A percentile compares a stretch with the other conserved stretches of the same genome.
Conservation (phyloP, 1,284 basidiomycete genomes). For the Boletellus dicymbophilus region DNA sequence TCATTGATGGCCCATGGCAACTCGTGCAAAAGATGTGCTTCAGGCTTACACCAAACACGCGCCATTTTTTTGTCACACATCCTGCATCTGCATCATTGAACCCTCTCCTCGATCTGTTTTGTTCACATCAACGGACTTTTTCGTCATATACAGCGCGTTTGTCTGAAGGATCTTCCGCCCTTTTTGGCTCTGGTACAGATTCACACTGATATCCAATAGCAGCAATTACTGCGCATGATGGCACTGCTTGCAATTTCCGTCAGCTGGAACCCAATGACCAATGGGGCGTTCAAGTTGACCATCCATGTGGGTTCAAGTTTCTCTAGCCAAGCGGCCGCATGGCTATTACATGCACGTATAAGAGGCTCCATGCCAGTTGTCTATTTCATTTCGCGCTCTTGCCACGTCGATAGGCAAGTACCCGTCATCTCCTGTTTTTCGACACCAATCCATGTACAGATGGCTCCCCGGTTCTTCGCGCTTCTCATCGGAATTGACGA, state of each 20-base stretch:
- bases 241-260: constrained; percentile 25
- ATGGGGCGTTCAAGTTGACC: constrained; percentile 5
- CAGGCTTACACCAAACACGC: constrained; percentile 13
- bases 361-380: constrained; percentile 8
- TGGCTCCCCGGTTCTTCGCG: constrained; percentile 55
- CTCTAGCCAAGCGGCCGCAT: constrained; percentile 3
- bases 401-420: constrained; percentile 7
- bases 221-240: constrained; percentile 21
- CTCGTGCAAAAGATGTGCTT: constrained; percentile 26
- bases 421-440: background rate
- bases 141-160: background rate
- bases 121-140: constrained; percentile 5
- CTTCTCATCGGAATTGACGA: constrained; percentile 64
- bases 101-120: constrained; percentile 5
- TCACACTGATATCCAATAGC: constrained; percentile 9
- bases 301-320: constrained; percentile 1
- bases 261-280: constrained; percentile 1
- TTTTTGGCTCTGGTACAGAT: constrained; percentile 6
- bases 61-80: constrained; percentile 4
- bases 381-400: constrained; percentile 2
- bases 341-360: constrained; percentile 23
- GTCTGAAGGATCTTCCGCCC: constrained; percentile 4
- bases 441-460: constrained; percentile 25
- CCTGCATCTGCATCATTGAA: background rate
- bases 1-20: constrained; percentile 16